phyloP scores from a whole-genome alignment of 768 basidiomycete genomes.

The Naganishia vaughanmartiniae region DNA sequence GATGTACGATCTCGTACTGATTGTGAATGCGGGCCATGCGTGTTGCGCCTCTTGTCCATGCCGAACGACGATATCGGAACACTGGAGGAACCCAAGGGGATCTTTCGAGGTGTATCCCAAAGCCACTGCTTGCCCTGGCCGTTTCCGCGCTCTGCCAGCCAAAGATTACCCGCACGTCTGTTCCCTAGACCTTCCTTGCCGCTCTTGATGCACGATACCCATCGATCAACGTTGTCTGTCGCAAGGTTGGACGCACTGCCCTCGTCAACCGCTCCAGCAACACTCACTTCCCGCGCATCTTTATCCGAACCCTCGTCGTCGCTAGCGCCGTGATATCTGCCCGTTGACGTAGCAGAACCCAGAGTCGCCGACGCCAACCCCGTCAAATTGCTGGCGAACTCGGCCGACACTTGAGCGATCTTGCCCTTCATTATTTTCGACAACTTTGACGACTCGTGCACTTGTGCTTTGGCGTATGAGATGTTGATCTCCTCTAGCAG shows the following conservation, averaged over 20 bases:
- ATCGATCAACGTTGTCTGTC: slow-evolving; percentile 22
- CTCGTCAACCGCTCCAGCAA: background rate
- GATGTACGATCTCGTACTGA: background rate
- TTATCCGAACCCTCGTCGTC: slow-evolving; percentile 24
- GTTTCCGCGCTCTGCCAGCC: slow-evolving; percentile 22
- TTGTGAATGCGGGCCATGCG: slow-evolving; percentile 8
- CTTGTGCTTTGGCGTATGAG: slow-evolving; percentile 15
- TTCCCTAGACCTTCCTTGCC: slow-evolving; percentile 19
- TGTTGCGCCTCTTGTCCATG: background rate
- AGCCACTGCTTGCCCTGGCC: slow-evolving; percentile 10
- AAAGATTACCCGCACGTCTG: slow-evolving; percentile 21
- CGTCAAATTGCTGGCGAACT: slow-evolving; percentile 25
- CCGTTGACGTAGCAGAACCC: slow-evolving; percentile 15
- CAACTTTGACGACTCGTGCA: slow-evolving; percentile 21
- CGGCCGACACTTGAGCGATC: slow-evolving; percentile 23
- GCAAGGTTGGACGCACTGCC: slow-evolving; percentile 8
- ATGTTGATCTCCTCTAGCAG: slow-evolving; percentile 28
- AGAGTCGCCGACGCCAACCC: slow-evolving; percentile 21
- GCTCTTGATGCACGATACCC: slow-evolving; percentile 19
- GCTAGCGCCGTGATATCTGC: slow-evolving; percentile 15
- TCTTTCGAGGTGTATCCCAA: background rate
- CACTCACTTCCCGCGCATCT: slow-evolving; percentile 16
- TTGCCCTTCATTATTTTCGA: slow-evolving; percentile 23
- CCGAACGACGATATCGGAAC: background rate
- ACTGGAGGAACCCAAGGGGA: too few species aligned